Percentiles rank a stretch among this genome's conserved stretches.
phyloP scores from a whole-genome alignment of 2,329 filamentous ascomycete genomes.

The Monosporascus sp. region DNA sequence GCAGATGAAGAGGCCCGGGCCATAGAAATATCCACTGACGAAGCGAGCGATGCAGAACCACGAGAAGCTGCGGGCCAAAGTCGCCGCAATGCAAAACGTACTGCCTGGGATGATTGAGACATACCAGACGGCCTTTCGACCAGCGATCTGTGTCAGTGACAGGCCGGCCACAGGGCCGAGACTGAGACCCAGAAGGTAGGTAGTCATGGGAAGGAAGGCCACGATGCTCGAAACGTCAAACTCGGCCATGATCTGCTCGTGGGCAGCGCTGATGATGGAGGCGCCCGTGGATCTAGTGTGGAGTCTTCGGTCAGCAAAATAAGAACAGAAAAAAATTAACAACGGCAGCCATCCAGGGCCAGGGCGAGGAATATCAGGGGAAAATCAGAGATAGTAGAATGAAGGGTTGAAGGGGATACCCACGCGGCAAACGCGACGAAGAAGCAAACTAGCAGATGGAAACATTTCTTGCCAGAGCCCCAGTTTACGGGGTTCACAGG shows the following conservation, averaged over 20 bases:
- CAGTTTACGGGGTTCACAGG: background rate
- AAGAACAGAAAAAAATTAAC: background rate
- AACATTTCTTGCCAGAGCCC: background rate
- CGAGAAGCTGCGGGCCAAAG: constrained; percentile 43
- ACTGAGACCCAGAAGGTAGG: constrained; percentile 56
- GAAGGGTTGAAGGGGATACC: background rate
- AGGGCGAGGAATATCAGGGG: background rate
- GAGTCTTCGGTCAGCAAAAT: constrained; percentile 1
- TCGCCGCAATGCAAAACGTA: constrained; percentile 52
- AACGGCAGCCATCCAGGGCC: too few relatives aligned
- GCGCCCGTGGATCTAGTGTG: constrained; percentile 42
- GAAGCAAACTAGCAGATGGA: background rate
- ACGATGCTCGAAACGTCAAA: constrained; percentile 51
- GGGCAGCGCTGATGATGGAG: constrained; percentile 47
- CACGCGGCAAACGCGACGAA: background rate
- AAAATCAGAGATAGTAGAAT: too few relatives aligned
- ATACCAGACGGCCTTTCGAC: constrained; percentile 48
- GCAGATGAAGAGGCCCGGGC: constrained; percentile 43
- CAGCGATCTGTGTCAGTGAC: constrained; percentile 53
- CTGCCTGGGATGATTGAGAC: constrained; percentile 39
- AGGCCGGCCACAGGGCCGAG: constrained; percentile 55
- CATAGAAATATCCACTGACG: constrained; percentile 47
- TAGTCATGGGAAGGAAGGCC: constrained; percentile 52
- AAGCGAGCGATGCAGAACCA: constrained; percentile 50
- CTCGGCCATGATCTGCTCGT: constrained; percentile 38